phyloP scores from a whole-genome alignment of 768 basidiomycete species.

The Hygrocybe coccinea region DNA sequence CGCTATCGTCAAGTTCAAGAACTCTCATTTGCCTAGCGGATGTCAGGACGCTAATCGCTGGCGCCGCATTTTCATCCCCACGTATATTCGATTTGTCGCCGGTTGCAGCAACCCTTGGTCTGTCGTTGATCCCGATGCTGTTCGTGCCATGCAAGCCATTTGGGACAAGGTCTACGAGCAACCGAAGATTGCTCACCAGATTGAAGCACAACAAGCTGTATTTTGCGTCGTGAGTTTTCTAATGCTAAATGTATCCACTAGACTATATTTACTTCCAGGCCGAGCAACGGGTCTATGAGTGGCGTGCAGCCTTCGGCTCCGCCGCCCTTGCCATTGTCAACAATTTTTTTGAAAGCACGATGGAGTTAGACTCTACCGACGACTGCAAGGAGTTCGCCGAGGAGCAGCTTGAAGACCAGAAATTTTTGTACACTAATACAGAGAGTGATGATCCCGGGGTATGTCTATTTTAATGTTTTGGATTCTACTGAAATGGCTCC shows the following conservation, averaged over 20 bases:
- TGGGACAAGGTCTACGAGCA: neutral
- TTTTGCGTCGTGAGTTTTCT: neutral
- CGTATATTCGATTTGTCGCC: conserved; percentile 2
- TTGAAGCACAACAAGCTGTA: conserved; percentile 1
- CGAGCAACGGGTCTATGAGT: conserved; percentile 4
- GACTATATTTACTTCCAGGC: neutral
- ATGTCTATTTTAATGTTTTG: neutral
- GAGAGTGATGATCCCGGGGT: neutral
- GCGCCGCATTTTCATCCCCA: conserved; percentile 4
- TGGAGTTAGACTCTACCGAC: neutral
- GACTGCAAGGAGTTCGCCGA: neutral
- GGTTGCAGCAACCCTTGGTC: conserved; percentile 7
- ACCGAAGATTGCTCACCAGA: neutral
- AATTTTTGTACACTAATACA: neutral
- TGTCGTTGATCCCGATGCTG: neutral
- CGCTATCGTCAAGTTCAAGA: neutral
- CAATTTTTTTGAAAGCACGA: neutral
- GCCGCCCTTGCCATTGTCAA: conserved; percentile 4
- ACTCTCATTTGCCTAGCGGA: conserved; percentile 1
- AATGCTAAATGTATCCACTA: neutral
- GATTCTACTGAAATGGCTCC: neutral
- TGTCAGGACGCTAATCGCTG: neutral
- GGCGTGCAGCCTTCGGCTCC: conserved; percentile 6
- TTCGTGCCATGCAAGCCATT: conserved; percentile 2
- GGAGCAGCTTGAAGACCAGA: neutral